Evolutionary conservation across 2,329 filamentous ascomycete species (phyloP).

Genomic region (Cladophialophora carrionii): DNA sequence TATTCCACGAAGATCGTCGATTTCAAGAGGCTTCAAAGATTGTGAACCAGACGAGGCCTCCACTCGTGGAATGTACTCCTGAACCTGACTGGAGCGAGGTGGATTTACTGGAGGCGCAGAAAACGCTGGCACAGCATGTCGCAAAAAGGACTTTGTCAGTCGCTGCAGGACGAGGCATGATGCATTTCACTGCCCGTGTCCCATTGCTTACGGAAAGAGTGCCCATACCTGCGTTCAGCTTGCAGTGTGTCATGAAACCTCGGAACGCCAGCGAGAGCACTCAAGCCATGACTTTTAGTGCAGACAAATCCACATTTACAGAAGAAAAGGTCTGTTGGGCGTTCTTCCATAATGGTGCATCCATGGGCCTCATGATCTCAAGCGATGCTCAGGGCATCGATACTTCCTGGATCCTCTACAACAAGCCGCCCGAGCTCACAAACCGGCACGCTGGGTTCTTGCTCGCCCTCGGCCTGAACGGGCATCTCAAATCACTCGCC

Average conservation of each 20-base stretch:
- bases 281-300: slow-evolving; percentile 64
- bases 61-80: slow-evolving; percentile 75
- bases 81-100: slow-evolving; percentile 81
- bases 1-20: slow-evolving; percentile 90
- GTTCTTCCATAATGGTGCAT: slow-evolving; percentile 95
- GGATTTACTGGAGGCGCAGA: slow-evolving; percentile 87
- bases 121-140: slow-evolving; percentile 82
- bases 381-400: slow-evolving; percentile 90
- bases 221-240: slow-evolving; percentile 84
- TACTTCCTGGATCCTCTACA: slow-evolving; percentile 98
- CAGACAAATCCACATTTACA: slow-evolving; percentile 81
- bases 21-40: slow-evolving; percentile 83
- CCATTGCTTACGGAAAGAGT: slow-evolving; percentile 93
- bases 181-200: slow-evolving; percentile 84
- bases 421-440: slow-evolving; percentile 88
- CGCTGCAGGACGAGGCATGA: slow-evolving; percentile 80
- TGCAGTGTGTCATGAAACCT: slow-evolving; percentile 89
- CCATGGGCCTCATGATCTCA: slow-evolving; percentile 90
- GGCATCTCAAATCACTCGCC: slow-evolving; percentile 88
- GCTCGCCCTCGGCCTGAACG: slow-evolving; percentile 86
- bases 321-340: slow-evolving; percentile 99
- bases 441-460: slow-evolving; percentile 96
- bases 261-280: slow-evolving; percentile 70
- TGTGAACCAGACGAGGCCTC: slow-evolving; percentile 80
- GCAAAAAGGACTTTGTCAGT: slow-evolving; percentile 87